Evolutionary conservation across 331 rosid genomes (phyloP), one percentile per base, ranked within the genome.

Genomic region (Acacia pycnantha): DNA sequence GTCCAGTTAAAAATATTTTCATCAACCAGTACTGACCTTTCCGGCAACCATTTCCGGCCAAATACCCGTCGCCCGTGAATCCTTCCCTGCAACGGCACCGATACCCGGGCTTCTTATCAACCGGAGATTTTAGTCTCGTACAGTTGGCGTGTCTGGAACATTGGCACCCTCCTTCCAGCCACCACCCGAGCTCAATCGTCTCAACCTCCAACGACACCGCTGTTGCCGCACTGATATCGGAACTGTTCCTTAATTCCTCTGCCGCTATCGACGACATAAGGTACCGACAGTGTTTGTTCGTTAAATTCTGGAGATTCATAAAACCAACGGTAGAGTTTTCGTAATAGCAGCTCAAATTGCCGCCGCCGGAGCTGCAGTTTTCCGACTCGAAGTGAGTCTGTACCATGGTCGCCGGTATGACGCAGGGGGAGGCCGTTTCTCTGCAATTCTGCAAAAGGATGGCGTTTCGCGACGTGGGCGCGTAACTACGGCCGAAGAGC

Each of bases 121-220:
- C 0, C 13, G 89, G 92, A 2, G 88, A 40, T 7, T 31, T 8
- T 44, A 87, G 7, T 11, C 0, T 0, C 10, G 84, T 76, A 79
- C 97, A 93, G 46, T 82, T 78, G n/a, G 94, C 90, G 50, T 88
- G 46, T 16, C 3, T 19, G 35, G 87, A 85, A 72, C 97, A 93
- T 8, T 8, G 68, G 76, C 97, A 93, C 4, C 4, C 73, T 66
- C 97, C 97, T 4, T 81, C 79, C 24, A 89, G 54, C 97, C 95
- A 93, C 95, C 95, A 93, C 16, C 84, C 94, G 47, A 93, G 88
- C 70, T 87, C 89, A 24, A 88, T 86, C 19, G 85, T 85, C 80
- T 82, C 89, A 16, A 93, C 88, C 61, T 85, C 91, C 86, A 93
- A 83, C 2, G 88, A 82, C 79, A 89, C 53, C 81, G 88, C 77